Percentiles rank a stretch among this genome's conserved stretches.
These are phyloP conservation scores for Camellia sinensis DNA, from an alignment of 148 eudicot genomes.

Conservation along the genomic window DNA sequence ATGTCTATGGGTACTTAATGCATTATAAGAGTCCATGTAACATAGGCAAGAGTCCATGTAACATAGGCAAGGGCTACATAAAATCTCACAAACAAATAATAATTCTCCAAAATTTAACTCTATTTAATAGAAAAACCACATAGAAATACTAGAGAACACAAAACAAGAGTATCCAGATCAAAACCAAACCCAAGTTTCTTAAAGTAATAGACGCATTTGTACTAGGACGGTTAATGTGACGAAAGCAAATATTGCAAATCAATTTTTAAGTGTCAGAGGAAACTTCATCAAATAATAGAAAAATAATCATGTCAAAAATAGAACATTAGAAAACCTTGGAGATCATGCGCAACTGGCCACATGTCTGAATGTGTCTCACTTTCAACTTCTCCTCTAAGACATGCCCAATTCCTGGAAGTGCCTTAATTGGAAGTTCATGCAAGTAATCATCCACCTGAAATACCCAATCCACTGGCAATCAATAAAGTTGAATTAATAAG, in stretches of 20 bases:
- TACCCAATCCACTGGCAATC: slow-evolving; percentile 4
- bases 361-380: slow-evolving; percentile 61
- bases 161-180: too few relatives aligned
- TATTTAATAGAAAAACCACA: too few relatives aligned
- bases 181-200: not conserved
- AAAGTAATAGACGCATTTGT: not conserved
- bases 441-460: slow-evolving; percentile 78
- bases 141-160: too few relatives aligned
- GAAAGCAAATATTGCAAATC: slow-evolving; percentile 8
- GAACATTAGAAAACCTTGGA: slow-evolving; percentile 57
- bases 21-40: too few relatives aligned
- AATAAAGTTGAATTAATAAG: not conserved
- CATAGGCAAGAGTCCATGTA: too few relatives aligned
- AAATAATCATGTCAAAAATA: not conserved
- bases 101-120: too few relatives aligned
- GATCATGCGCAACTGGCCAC: slow-evolving; percentile 68
- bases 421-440: slow-evolving; percentile 68
- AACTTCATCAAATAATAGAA: slow-evolving; percentile 7
- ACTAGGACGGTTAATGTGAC: not conserved
- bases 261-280: not conserved
- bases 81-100: too few relatives aligned
- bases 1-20: too few relatives aligned
- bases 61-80: too few relatives aligned
- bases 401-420: slow-evolving; percentile 92
- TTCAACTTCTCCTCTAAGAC: slow-evolving; percentile 85